Evolutionary conservation across 163 green algal species (phyloP).

Genomic region (Trebouxia gelatinosa): DNA sequence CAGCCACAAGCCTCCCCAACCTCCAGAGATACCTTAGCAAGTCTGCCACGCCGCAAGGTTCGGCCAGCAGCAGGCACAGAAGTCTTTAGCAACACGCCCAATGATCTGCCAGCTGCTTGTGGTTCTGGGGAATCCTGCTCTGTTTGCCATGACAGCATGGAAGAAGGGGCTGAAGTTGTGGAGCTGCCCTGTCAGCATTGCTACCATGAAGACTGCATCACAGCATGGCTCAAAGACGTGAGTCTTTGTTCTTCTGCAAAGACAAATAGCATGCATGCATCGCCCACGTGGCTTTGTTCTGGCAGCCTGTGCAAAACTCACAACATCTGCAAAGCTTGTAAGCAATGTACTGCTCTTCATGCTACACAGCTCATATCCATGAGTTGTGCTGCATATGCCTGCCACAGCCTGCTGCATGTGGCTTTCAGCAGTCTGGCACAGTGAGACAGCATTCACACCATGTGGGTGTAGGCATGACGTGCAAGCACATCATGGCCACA

Average conservation of each 20-base stretch:
- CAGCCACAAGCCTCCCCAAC: constrained; percentile 38
- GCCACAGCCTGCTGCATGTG: no score
- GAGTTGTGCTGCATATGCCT: no score
- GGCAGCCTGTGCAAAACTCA: no score
- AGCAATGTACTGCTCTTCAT: no score
- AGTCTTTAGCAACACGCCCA: neutral
- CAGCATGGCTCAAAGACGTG: constrained; percentile 65
- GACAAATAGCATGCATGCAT: neutral
- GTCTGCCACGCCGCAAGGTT: constrained; percentile 40
- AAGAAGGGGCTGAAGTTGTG: constrained; percentile 51
- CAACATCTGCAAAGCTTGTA: no score
- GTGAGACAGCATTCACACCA: no score
- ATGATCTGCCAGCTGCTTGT: constrained; percentile 21
- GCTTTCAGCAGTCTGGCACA: no score
- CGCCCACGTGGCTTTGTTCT: no score
- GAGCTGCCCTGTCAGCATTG: constrained; percentile 79
- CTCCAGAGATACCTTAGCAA: constrained; percentile 15
- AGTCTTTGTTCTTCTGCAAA: no score
- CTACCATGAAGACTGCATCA: constrained; percentile 78
- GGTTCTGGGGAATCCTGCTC: constrained; percentile 64
- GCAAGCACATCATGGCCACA: no score
- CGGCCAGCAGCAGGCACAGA: neutral
- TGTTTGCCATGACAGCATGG: constrained; percentile 76
- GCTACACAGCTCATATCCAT: no score
- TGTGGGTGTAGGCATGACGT: no score